Evolutionary conservation across 441 rosid genomes (phyloP).

Genomic region (Gossypium davidsonii): DNA sequence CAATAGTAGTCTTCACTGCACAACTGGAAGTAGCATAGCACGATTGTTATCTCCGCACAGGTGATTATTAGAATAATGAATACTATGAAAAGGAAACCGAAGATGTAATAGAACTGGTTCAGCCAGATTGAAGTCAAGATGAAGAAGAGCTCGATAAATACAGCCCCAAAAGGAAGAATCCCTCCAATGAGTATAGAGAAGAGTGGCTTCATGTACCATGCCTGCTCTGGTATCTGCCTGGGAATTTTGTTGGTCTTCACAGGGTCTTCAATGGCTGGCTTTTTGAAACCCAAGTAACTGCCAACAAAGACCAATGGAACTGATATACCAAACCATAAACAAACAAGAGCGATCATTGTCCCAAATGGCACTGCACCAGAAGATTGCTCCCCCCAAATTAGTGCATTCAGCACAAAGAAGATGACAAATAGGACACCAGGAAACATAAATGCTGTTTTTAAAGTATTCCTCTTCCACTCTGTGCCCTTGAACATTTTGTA

Average conservation of each 20-base stretch:
- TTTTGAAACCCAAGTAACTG: conserved; percentile 88
- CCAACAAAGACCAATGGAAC: conserved; percentile 92
- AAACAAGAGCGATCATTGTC: conserved; percentile 89
- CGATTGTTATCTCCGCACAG: conserved; percentile 84
- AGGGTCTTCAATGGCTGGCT: conserved; percentile 83
- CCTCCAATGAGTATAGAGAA: conserved; percentile 92
- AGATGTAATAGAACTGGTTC: conserved; percentile 97
- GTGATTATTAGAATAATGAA: conserved; percentile 75
- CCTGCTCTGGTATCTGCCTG: conserved; percentile 84
- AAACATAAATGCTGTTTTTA: conserved; percentile 90
- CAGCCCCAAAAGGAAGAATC: conserved; percentile 93
- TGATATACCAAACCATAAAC: conserved; percentile 97
- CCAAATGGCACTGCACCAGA: conserved; percentile 96
- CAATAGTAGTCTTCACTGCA: conserved; percentile 92
- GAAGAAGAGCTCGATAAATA: conserved; percentile 94
- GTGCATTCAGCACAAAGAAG: conserved; percentile 80
- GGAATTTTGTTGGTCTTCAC: conserved; percentile 94
- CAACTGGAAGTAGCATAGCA: conserved; percentile 91
- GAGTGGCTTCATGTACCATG: conserved; percentile 91
- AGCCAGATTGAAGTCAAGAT: conserved; percentile 92
- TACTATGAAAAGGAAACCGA: conserved; percentile 94
- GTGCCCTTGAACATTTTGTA: conserved; percentile 91
- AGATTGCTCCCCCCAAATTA: conserved; percentile 89
- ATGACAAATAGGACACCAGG: conserved; percentile 73
- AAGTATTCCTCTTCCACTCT: conserved; percentile 84